Conservation (phyloP, 176 grass and related monocot genomes). For the Puya raimondii region DNA sequence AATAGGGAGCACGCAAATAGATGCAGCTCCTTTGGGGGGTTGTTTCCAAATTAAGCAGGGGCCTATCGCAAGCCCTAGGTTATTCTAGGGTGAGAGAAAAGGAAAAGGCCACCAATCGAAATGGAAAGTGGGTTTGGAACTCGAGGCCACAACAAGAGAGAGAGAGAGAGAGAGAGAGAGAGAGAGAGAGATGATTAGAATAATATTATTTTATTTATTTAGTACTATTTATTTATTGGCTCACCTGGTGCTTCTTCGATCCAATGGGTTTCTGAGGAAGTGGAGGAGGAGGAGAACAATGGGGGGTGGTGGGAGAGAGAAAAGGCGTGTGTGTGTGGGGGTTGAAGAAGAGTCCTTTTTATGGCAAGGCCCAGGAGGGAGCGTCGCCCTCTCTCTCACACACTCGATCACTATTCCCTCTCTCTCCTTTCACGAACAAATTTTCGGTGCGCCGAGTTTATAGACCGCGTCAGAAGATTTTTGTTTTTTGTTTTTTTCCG, state of each 20-base stretch:
- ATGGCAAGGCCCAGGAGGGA: not conserved
- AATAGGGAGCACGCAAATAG: constrained; percentile 1
- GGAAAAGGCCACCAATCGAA: constrained; percentile 16
- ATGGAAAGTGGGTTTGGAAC: constrained; percentile 10
- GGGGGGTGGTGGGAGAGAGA: not conserved
- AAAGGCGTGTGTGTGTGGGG: not conserved
- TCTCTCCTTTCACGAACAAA: too few species aligned
- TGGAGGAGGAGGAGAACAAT: not conserved
- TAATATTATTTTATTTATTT: not conserved
- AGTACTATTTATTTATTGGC: not conserved
- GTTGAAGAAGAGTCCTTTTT: not conserved
- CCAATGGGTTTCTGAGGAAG: not conserved
- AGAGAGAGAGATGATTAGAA: not conserved
- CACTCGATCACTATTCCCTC: too few species aligned
- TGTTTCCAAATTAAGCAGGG: constrained; percentile 16
- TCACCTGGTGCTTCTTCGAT: not conserved
- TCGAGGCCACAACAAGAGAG: not conserved
- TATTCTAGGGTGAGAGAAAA: constrained; percentile 12
- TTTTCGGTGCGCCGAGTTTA: too few species aligned
- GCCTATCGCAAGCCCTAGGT: constrained; percentile 22
- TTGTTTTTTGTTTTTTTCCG: too few species aligned
- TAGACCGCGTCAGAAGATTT: too few species aligned
- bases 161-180: constrained; percentile 21
- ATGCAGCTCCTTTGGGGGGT: not conserved
- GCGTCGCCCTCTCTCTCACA: not conserved